Evolutionary conservation across 805 yeast genomes (phyloP), one percentile per base, ranked within the genome.

Genomic region (Huiozyma naganishii): DNA sequence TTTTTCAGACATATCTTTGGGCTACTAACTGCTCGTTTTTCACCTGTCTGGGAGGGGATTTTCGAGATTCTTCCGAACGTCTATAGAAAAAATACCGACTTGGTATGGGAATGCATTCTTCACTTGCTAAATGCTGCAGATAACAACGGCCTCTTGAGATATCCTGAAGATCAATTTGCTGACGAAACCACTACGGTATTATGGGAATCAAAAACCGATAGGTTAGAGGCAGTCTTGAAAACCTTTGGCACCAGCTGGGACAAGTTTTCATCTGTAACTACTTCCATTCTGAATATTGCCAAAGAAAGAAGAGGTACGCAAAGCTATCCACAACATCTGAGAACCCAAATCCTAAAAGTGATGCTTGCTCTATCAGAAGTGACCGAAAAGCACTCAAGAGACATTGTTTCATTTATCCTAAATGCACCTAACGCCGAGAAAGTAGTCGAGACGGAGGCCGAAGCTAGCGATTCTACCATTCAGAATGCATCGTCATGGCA

Each of bases 31-130:
- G 79, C 79, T 32, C 74, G 76, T 45, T 87, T 90, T 52, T 83
- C 86, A 44, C 97, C 97, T 0, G 72, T 83, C 10, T 88, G 95
- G 95, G 73, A 76, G 13, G 87, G 83, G 5, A 83, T 83, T 1
- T 65, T 71, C 43, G 90, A 81, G 47, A 71, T 74, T 4, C 55
- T 85, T 5, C 75, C 79, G 1, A 54, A 61, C 4, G 60, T 81
- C 7, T 61, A 69, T 10, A 65, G 58, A 12, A 70, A 69, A 48
- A 57, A 66, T 41, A 67, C 71, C 12, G 62, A 60, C 0, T 40
- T 66, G 9, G 65, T 83, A 0, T 87, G 95, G 94, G 57, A 68
- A 0, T 54, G 75, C 13, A 64, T 78, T 0, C 59, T 62, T 35
- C 52, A 58, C 4, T 70, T 76, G 40, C 48, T 65, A 13, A 50